Percentiles rank a stretch among this genome's conserved stretches.
These are phyloP conservation scores for Raphidocelis subcapitata DNA, from an alignment of 139 green algal species.

Conservation along the genomic window DNA sequence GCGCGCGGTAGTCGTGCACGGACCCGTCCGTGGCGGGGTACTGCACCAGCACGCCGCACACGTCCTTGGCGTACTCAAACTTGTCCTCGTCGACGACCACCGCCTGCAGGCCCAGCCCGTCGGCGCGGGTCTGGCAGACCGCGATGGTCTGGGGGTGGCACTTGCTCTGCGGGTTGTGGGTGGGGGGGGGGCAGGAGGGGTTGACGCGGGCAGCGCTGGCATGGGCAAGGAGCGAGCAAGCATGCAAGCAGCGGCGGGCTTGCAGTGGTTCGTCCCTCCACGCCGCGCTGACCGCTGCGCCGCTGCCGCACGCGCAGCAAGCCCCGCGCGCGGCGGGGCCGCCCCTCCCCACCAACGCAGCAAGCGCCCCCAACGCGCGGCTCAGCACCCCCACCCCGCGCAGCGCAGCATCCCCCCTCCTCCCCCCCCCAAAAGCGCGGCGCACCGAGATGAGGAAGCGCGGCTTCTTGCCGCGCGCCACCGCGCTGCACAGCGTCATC, in stretches of 20 bases:
- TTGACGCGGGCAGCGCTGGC: too few species aligned
- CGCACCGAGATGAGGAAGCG: conserved; percentile 91
- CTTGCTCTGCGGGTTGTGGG: conserved; percentile 80
- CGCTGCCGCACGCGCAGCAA: too few species aligned
- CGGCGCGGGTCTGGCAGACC: conserved; percentile 90
- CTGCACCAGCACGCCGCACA: conserved; percentile 94
- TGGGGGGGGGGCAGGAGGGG: too few species aligned
- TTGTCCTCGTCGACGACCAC: conserved; percentile 68
- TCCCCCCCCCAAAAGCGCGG: not conserved
- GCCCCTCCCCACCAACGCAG: too few species aligned
- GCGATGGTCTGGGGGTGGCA: conserved; percentile 99
- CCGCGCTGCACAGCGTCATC: conserved; percentile 98
- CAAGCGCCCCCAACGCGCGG: too few species aligned
- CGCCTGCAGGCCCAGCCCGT: conserved; percentile 92
- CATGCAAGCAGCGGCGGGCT: too few species aligned
- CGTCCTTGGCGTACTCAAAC: conserved; percentile 81
- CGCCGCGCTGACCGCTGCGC: too few species aligned
- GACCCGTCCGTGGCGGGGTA: conserved; percentile 96
- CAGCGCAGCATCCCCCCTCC: too few species aligned
- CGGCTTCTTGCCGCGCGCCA: conserved; percentile 96
- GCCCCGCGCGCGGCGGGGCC: too few species aligned
- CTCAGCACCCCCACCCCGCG: too few species aligned
- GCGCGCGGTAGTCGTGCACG: conserved; percentile 81
- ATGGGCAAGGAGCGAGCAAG: too few species aligned
- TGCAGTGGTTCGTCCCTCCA: too few species aligned